Percentiles rank a stretch among this genome's conserved stretches.
These are phyloP conservation scores for Daldinia sp. DNA, from an alignment of 2,329 filamentous ascomycete species.

Conservation along the genomic window DNA sequence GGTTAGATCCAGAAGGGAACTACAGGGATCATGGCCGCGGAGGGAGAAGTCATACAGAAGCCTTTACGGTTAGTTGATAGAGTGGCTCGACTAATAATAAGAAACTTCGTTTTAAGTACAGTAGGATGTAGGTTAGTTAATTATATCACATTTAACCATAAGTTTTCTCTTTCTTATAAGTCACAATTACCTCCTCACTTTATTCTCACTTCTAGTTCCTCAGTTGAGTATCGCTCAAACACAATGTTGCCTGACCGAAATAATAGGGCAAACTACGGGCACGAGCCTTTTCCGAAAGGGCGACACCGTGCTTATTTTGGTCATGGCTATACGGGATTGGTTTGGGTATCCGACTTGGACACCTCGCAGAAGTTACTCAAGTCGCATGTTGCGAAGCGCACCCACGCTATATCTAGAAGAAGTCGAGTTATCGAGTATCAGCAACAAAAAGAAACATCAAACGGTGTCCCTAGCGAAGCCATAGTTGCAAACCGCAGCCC, in stretches of 20 bases:
- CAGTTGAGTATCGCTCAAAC: not conserved
- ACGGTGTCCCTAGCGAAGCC: not conserved
- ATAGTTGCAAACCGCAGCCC: not conserved
- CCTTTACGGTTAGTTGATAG: no score
- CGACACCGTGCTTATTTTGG: not conserved
- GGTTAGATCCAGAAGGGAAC: not conserved
- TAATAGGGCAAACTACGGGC: not conserved
- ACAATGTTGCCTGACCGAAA: not conserved
- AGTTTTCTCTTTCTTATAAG: not conserved
- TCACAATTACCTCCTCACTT: no score
- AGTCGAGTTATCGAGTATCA: not conserved
- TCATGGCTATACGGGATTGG: not conserved
- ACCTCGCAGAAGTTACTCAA: not conserved
- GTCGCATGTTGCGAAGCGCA: not conserved
- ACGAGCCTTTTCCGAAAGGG: not conserved
- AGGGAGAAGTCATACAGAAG: not conserved
- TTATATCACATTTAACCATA: not conserved
- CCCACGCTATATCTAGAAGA: conserved; percentile 1
- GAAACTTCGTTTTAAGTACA: no score
- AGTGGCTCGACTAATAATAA: no score
- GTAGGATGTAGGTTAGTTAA: no score
- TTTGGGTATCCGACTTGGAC: not conserved
- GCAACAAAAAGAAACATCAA: not conserved
- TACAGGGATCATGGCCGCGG: not conserved
- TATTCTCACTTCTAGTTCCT: no score